phyloP scores from a whole-genome alignment of 371 early-diverging fungal species.

The Blastocladiella emersonii region DNA sequence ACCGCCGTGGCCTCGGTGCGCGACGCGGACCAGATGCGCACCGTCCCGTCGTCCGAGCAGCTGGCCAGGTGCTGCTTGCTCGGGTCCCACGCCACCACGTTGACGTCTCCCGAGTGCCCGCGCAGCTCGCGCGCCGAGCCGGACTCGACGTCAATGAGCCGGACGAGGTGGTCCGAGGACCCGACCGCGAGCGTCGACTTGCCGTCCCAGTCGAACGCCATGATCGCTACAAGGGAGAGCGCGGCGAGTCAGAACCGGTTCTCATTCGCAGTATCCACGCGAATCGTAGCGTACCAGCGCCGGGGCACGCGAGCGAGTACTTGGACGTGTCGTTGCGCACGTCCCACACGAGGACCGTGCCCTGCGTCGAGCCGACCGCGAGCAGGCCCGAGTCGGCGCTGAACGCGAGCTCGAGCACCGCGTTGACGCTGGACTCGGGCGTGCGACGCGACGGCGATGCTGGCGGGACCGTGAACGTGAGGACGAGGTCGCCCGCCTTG shows the following conservation, averaged over 20 bases:
- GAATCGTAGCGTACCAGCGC: no score
- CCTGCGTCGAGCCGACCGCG: background rate
- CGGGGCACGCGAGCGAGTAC: background rate
- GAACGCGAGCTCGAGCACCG: background rate
- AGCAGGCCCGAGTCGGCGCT: background rate
- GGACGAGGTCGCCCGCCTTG: background rate
- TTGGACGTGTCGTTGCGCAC: background rate
- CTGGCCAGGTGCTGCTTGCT: background rate
- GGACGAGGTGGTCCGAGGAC: background rate
- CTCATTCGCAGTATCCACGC: no score
- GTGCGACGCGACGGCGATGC: background rate
- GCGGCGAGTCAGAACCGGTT: no score
- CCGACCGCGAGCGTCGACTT: background rate
- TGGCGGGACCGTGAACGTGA: background rate
- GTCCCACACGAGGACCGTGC: background rate
- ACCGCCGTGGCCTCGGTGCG: background rate
- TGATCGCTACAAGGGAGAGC: background rate
- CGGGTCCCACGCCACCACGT: background rate
- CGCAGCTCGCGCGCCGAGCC: background rate
- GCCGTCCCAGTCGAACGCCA: background rate
- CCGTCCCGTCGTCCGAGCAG: slow-evolving; percentile 2
- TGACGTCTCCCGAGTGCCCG: background rate
- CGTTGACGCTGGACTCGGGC: background rate
- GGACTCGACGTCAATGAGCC: background rate
- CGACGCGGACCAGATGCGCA: background rate